A percentile compares a stretch with the other conserved stretches of the same genome.
phyloP scores from a whole-genome alignment of 2,329 filamentous ascomycete genomes.

The Grosmannia penicillata region DNA sequence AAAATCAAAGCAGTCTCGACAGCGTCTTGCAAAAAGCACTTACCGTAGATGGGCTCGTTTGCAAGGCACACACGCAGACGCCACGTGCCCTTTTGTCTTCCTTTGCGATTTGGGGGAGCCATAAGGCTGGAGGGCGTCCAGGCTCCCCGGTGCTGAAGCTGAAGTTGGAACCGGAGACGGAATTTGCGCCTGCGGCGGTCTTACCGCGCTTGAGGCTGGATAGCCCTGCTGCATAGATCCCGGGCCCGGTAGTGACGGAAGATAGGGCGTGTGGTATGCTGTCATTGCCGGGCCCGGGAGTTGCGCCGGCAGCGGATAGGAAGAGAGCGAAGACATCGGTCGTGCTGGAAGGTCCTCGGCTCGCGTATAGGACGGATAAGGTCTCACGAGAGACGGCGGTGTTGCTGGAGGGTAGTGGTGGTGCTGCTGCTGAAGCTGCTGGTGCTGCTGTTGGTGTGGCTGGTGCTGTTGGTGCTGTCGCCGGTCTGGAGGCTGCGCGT shows the following conservation, averaged over 20 bases:
- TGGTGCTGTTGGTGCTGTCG: slow-evolving; percentile 1
- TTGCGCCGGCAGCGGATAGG: slow-evolving; percentile 19
- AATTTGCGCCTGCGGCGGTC: slow-evolving; percentile 25
- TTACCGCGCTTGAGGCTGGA: slow-evolving; percentile 4
- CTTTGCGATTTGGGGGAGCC: slow-evolving; percentile 46
- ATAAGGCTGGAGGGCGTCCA: slow-evolving; percentile 22
- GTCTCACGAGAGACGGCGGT: slow-evolving; percentile 11
- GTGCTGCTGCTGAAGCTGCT: neutral
- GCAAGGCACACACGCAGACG: slow-evolving; percentile 73
- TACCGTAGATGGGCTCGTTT: slow-evolving; percentile 68
- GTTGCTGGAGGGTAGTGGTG: neutral
- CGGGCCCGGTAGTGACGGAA: slow-evolving; percentile 12
- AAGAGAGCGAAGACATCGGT: slow-evolving; percentile 8
- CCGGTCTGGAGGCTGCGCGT: slow-evolving; percentile 2
- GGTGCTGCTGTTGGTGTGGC: neutral
- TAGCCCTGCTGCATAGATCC: slow-evolving; percentile 9
- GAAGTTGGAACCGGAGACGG: slow-evolving; percentile 30
- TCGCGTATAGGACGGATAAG: slow-evolving; percentile 22
- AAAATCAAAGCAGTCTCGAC: too few species aligned
- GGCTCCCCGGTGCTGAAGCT: neutral
- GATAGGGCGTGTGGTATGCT: slow-evolving; percentile 15
- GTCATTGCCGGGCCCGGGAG: slow-evolving; percentile 15
- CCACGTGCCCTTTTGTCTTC: slow-evolving; percentile 68
- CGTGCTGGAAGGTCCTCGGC: slow-evolving; percentile 17
- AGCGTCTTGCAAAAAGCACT: too few species aligned